Percentiles rank a stretch among this genome's conserved stretches.
phyloP scores from a whole-genome alignment of 2,329 filamentous ascomycete species.

The Coleophoma eucalyptorum region DNA sequence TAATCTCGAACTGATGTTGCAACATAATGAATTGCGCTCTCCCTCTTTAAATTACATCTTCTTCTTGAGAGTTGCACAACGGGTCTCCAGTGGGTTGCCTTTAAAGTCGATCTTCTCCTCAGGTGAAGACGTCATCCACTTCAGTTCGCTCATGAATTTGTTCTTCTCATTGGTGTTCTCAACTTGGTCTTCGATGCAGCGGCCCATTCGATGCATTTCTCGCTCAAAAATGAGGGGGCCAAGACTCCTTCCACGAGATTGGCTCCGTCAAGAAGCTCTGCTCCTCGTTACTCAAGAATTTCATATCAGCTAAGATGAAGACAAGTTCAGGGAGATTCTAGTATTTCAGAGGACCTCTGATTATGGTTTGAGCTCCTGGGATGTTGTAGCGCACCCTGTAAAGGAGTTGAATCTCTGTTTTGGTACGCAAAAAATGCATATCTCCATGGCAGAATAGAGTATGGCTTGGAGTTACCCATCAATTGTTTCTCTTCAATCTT shows the following conservation, averaged over 20 bases:
- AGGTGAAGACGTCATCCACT: slow-evolving; percentile 69
- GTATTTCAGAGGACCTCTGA: slow-evolving; percentile 83
- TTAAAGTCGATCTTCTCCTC: slow-evolving; percentile 65
- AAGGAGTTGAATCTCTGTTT: slow-evolving; percentile 86
- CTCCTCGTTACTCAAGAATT: slow-evolving; percentile 74
- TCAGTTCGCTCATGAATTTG: slow-evolving; percentile 66
- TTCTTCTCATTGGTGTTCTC: slow-evolving; percentile 62
- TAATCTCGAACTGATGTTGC: slow-evolving; percentile 81
- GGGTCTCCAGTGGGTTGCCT: slow-evolving; percentile 83
- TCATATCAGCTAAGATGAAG: slow-evolving; percentile 81
- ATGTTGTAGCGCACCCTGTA: slow-evolving; percentile 88
- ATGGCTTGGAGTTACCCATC: slow-evolving; percentile 86
- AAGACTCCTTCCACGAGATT: slow-evolving; percentile 81
- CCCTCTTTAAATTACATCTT: slow-evolving; percentile 85
- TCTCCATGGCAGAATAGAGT: slow-evolving; percentile 84
- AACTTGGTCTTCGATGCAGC: slow-evolving; percentile 76
- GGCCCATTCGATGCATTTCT: slow-evolving; percentile 67
- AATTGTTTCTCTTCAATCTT: slow-evolving; percentile 64
- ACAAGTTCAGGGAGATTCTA: slow-evolving; percentile 89
- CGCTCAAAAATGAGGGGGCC: slow-evolving; percentile 59
- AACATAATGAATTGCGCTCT: slow-evolving; percentile 83
- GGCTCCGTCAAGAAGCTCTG: slow-evolving; percentile 62
- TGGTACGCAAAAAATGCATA: slow-evolving; percentile 90
- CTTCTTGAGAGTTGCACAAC: slow-evolving; percentile 82
- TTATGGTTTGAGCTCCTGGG: slow-evolving; percentile 83